phyloP scores from a whole-genome alignment of 148 eudicot species.

The Oxyria digyna region DNA sequence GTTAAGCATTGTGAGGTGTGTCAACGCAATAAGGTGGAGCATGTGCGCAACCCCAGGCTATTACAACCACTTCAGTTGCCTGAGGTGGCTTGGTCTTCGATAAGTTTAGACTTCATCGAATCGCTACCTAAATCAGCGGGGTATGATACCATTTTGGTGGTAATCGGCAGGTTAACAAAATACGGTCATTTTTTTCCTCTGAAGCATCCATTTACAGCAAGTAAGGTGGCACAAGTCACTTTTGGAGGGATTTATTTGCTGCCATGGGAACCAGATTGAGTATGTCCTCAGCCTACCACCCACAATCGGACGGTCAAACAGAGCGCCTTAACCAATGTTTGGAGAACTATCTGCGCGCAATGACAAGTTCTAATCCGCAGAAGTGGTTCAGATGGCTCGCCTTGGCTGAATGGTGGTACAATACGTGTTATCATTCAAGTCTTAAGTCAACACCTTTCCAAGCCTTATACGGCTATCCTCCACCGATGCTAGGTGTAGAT shows the following conservation, averaged over 20 bases:
- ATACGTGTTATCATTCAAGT: background rate
- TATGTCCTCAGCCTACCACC: background rate
- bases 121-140: background rate
- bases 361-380: background rate
- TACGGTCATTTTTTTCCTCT: background rate
- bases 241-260: background rate
- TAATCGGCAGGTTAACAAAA: background rate
- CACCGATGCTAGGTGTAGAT: background rate
- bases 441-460: background rate
- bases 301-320: background rate
- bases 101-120: background rate
- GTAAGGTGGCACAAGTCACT: background rate
- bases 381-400: background rate
- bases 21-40: background rate
- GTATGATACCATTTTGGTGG: background rate
- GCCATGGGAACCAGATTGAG: background rate
- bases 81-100: background rate
- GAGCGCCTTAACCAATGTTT: background rate
- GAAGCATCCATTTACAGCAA: background rate
- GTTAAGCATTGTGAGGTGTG: background rate
- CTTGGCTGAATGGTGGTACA: background rate
- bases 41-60: background rate
- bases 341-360: background rate
- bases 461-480: background rate
- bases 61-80: background rate